Base-by-base conservation (phyloP, 345 rosid species). In the Eucalyptus sideroxylon region DNA sequence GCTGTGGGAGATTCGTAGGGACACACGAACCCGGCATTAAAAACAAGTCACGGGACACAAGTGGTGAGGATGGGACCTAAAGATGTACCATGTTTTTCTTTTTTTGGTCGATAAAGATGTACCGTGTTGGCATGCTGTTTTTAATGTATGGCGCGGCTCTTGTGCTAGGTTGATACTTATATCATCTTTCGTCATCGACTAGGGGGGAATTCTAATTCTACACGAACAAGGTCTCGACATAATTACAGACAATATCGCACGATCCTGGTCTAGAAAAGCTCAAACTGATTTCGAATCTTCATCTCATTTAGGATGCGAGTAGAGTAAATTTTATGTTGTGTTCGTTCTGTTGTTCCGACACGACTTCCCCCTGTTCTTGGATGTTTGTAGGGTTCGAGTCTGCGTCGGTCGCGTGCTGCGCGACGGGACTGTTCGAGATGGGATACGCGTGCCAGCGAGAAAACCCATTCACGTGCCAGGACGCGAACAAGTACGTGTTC, bases 351-450 rank as follows among this genome's bases (percentile, higher is more conserved):
- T 8, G 59, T 53, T 53, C 59, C 59, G 59, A 53, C 59, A 2
- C 59, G 10, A 53, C 59, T 53, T 53, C 26, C 26, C 59, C 59
- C 4, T 1, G 59, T 53, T 77, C 47, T 60, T 50, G 47, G 47
- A 23, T 40, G 47, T 53, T 53, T 65, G 89, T 90, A 93, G 95
- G 95, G 72, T 91, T 95, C 53, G 95, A 96, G 87, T 92, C 90
- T 31, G 88, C 94, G 60, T 91, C 89, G 72, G 88, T 89, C 51
- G 97, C 94, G 31, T 95, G 98, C 87, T 95, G 97, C 34, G 95
- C 94, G 7, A 93, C 98, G 0, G 97, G 98, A 67, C 88, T 92
- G 89, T 95, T 92, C 59, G 98, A 96, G 92, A 95, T 95, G 95
- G 94, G 97, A 4, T 94, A 92, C 65, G 90, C 94, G 16, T 96